Evolutionary conservation across 1,284 basidiomycete species (phyloP).

Genomic region (Ganoderma leucocontextum): DNA sequence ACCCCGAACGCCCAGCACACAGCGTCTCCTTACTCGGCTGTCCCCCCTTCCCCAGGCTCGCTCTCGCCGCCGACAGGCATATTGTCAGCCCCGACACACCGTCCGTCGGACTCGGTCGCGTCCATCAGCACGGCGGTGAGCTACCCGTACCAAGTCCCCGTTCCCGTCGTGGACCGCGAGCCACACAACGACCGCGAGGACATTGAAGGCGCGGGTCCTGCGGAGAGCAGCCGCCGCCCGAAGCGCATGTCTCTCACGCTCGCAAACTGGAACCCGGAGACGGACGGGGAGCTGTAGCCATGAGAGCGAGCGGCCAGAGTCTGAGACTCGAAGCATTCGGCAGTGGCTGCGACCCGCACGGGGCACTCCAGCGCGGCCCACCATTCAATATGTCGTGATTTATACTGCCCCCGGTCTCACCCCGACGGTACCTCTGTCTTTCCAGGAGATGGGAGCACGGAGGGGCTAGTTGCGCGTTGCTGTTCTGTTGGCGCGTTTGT

Average conservation of each 20-base stretch:
- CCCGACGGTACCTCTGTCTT: too few relatives aligned
- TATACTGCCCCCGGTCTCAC: too few relatives aligned
- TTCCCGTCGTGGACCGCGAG: neutral
- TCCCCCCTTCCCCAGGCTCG: slow-evolving; percentile 11
- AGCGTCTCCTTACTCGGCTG: neutral
- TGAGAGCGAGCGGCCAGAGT: slow-evolving; percentile 5
- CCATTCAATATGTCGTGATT: too few relatives aligned
- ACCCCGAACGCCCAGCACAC: slow-evolving; percentile 7
- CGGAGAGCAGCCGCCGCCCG: slow-evolving; percentile 35
- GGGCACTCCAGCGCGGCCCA: too few relatives aligned
- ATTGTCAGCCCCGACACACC: slow-evolving; percentile 9
- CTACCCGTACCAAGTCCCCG: slow-evolving; percentile 27
- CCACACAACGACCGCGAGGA: slow-evolving; percentile 15
- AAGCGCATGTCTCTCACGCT: slow-evolving; percentile 39
- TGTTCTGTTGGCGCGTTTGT: too few relatives aligned
- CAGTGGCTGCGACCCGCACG: too few relatives aligned
- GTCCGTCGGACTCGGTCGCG: slow-evolving; percentile 17
- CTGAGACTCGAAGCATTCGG: neutral
- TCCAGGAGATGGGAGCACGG: too few relatives aligned
- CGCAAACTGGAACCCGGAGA: slow-evolving; percentile 40
- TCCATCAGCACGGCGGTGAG: slow-evolving; percentile 31
- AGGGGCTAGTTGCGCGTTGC: too few relatives aligned
- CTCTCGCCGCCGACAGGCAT: slow-evolving; percentile 8
- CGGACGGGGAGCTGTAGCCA: slow-evolving; percentile 35
- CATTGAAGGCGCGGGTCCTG: slow-evolving; percentile 17